These are phyloP conservation scores for Acanthamoeba polyphaga DNA, from an alignment of 208 protist species.

Conservation along the genomic window DNA sequence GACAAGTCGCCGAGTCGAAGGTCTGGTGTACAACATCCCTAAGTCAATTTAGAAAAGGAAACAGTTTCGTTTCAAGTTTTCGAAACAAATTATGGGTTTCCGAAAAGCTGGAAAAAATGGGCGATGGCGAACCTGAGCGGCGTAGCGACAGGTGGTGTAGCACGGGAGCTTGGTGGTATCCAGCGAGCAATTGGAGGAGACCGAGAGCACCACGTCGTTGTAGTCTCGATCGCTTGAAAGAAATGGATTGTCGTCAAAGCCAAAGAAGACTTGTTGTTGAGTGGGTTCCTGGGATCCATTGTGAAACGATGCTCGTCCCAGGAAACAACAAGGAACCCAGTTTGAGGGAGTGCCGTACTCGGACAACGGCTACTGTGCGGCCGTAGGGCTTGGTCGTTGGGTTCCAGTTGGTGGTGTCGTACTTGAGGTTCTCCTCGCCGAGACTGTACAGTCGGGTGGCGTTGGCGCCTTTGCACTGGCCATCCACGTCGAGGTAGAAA, in stretches of 20 bases:
- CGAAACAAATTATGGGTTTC: no score
- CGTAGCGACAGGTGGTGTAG: background rate
- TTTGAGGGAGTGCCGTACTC: background rate
- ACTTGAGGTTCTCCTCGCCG: slow-evolving; percentile 14
- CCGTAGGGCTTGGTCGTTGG: background rate
- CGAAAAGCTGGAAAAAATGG: no score
- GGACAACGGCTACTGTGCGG: background rate
- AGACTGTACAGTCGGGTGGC: background rate
- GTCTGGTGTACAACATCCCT: background rate
- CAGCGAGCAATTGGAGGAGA: background rate
- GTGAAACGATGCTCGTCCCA: no score
- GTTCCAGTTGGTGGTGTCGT: background rate
- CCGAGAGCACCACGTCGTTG: background rate
- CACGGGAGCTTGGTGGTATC: background rate
- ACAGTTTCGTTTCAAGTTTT: no score
- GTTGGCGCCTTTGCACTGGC: background rate
- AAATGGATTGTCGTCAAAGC: background rate
- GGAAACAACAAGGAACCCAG: no score
- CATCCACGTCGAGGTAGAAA: background rate
- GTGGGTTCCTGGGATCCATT: no score
- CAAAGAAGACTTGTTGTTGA: background rate
- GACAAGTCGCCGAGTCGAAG: background rate
- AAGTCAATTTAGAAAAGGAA: no score
- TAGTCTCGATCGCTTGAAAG: background rate
- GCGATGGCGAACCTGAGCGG: background rate